These are phyloP conservation scores for Mycena albidolilacea DNA, from an alignment of 768 basidiomycete species.

Conservation along the genomic window DNA sequence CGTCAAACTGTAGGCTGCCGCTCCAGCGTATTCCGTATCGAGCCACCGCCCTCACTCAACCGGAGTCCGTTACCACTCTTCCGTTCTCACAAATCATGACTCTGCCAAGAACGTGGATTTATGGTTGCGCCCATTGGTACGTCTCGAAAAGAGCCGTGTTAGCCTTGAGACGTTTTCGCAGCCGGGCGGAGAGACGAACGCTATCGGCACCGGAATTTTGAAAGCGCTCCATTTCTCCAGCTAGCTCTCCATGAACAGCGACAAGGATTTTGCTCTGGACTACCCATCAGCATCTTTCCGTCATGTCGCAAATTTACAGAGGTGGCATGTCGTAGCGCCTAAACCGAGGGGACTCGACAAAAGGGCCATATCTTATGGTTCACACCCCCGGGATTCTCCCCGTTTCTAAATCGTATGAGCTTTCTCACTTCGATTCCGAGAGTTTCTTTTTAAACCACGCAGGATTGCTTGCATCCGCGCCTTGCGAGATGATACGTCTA, in stretches of 20 bases:
- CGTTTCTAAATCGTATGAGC: not conserved
- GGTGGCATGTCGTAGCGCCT: not conserved
- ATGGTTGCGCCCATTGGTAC: constrained; percentile 23
- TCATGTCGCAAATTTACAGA: not conserved
- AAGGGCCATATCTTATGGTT: constrained; percentile 3
- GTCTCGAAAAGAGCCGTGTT: not conserved
- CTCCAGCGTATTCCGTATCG: not conserved
- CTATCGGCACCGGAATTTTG: no score
- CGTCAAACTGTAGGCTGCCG: not conserved
- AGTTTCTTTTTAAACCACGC: constrained; percentile 1
- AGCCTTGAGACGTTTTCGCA: not conserved
- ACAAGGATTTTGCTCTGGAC: not conserved
- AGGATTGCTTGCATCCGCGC: not conserved
- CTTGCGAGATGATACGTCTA: constrained; percentile 31
- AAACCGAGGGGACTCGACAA: not conserved
- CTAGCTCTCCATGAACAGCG: not conserved
- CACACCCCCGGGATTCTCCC: constrained; percentile 27
- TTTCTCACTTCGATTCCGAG: constrained; percentile 1
- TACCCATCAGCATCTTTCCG: not conserved
- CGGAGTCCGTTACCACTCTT: not conserved
- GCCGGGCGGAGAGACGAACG: constrained; percentile 8
- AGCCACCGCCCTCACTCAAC: not conserved
- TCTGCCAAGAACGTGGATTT: constrained; percentile 1
- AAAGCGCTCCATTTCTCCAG: not conserved
- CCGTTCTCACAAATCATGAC: constrained; percentile 2